Percentiles rank a stretch among this genome's conserved stretches.
Conservation (phyloP, 2,329 filamentous ascomycete species). For the Sphaceloma murrayae region DNA sequence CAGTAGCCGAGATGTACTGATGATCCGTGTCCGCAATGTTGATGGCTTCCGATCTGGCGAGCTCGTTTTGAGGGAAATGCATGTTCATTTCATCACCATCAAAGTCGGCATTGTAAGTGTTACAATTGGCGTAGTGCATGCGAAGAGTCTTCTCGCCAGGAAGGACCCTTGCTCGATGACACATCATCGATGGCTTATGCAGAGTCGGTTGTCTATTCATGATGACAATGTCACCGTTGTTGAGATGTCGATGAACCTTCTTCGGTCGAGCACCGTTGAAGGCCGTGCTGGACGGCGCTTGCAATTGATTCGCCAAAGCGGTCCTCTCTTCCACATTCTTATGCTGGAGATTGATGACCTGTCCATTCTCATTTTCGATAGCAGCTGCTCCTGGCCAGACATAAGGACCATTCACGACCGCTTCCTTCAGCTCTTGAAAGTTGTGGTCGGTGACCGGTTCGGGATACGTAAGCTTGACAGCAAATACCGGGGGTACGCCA, state of each 20-base stretch:
- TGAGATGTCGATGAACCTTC: constrained; percentile 92
- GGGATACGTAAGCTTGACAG: constrained; percentile 88
- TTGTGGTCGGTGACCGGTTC: constrained; percentile 97
- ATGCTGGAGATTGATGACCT: constrained; percentile 75
- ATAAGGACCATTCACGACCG: constrained; percentile 86
- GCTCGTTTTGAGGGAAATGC: constrained; percentile 97
- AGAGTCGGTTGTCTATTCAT: constrained; percentile 99
- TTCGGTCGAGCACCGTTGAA: constrained; percentile 75
- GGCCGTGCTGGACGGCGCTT: constrained; percentile 69
- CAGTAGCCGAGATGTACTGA: constrained; percentile 89
- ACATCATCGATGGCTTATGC: constrained; percentile 99
- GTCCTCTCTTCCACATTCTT: constrained; percentile 83
- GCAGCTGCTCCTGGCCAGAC: constrained; percentile 91
- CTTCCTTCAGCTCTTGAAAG: constrained; percentile 89
- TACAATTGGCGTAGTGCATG: constrained; percentile 99
- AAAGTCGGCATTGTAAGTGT: constrained; percentile 98
- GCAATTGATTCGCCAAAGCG: constrained; percentile 82
- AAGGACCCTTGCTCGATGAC: constrained; percentile 82
- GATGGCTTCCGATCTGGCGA: constrained; percentile 84
- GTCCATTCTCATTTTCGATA: constrained; percentile 91
- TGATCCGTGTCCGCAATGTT: constrained; percentile 94
- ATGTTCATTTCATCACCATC: constrained; percentile 99
- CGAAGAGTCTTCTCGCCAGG: constrained; percentile 94
- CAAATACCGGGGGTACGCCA: constrained; percentile 95
- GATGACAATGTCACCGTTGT: constrained; percentile 90